These are phyloP conservation scores for Sanghuangporus weigelae DNA, from an alignment of 1,284 basidiomycete genomes.

Conservation along the genomic window DNA sequence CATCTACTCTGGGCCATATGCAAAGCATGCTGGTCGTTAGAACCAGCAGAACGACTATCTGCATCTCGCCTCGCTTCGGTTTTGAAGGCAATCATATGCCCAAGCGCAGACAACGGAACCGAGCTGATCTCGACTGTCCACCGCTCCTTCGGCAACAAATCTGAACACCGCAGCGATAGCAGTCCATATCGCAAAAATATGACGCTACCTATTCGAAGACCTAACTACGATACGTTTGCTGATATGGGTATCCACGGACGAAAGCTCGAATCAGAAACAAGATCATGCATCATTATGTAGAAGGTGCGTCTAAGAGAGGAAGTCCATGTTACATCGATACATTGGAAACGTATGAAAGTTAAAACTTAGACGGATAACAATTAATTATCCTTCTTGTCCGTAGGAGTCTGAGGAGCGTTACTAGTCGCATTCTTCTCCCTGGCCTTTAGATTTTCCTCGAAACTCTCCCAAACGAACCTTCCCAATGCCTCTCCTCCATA, in stretches of 20 bases:
- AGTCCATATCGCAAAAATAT: background rate
- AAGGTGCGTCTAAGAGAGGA: background rate
- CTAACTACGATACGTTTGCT: background rate
- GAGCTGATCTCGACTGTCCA: background rate
- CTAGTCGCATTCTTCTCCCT: slow-evolving; percentile 33
- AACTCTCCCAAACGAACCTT: slow-evolving; percentile 67
- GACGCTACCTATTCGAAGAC: background rate
- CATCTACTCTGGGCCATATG: background rate
- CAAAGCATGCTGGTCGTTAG: background rate
- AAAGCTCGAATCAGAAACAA: background rate
- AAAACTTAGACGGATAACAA: too few relatives aligned
- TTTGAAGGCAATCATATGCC: background rate
- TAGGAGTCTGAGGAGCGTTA: background rate
- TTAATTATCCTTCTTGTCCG: background rate
- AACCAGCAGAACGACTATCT: background rate
- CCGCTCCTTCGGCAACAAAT: background rate
- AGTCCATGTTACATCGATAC: background rate
- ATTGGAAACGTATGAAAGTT: too few relatives aligned
- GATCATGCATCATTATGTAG: background rate
- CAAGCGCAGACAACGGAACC: background rate
- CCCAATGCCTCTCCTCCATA: slow-evolving; percentile 63
- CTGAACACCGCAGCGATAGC: background rate
- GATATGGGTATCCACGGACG: background rate
- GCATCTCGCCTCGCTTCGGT: background rate
- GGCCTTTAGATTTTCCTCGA: slow-evolving; percentile 54